Conservation (phyloP, 1,284 basidiomycete species). For the Papiliotrema laurentii region DNA sequence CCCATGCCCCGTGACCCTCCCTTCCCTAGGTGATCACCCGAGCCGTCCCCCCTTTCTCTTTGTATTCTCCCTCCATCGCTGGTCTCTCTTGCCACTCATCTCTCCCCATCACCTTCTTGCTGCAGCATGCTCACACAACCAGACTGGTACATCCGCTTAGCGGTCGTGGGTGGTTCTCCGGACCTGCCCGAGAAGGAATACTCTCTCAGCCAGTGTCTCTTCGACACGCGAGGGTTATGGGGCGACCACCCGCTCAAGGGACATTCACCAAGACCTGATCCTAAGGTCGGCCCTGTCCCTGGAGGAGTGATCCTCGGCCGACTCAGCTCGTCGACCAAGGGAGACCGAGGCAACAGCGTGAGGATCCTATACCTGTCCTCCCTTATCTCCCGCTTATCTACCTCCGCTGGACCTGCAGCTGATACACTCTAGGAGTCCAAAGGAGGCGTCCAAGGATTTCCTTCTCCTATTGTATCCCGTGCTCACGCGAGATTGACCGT, state of each 20-base stretch:
- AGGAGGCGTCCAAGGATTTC: conserved; percentile 17
- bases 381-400: background rate
- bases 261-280: background rate
- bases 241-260: background rate
- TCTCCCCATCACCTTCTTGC: background rate
- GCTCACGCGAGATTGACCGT: conserved; percentile 25
- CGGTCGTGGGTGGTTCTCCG: background rate
- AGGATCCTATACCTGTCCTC: background rate
- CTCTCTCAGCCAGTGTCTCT: conserved; percentile 6
- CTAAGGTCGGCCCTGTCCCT: background rate
- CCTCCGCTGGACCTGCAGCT: background rate
- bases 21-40: too few relatives aligned
- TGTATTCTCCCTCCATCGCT: too few relatives aligned
- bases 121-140: background rate
- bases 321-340: background rate
- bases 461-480: conserved; percentile 29
- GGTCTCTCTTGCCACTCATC: background rate
- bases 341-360: background rate
- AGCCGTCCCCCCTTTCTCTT: too few relatives aligned
- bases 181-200: background rate
- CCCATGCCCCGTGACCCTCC: too few relatives aligned
- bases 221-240: too few relatives aligned
- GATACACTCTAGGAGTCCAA: too few relatives aligned
- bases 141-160: conserved; percentile 15
- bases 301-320: background rate